Conservation (phyloP, 2,329 filamentous ascomycete species). For the Penicillium sp. region DNA sequence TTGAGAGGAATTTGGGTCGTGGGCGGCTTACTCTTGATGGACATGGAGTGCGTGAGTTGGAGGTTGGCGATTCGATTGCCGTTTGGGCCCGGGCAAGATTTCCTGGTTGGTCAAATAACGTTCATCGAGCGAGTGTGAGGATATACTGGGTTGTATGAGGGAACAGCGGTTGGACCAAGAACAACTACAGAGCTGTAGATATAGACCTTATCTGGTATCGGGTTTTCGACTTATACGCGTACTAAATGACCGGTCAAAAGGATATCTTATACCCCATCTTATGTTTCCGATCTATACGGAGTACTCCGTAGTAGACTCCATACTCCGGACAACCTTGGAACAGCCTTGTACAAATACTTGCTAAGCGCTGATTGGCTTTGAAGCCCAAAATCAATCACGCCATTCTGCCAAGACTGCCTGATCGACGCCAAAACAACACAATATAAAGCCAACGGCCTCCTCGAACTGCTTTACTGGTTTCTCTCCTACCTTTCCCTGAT, state of each 20-base stretch:
- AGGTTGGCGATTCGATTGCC: slow-evolving; percentile 38
- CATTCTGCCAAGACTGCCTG: slow-evolving; percentile 34
- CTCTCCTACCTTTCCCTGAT: neutral
- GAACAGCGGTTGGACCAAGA: neutral
- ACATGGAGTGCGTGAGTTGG: slow-evolving; percentile 32
- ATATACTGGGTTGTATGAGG: slow-evolving; percentile 40
- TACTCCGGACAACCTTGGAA: neutral
- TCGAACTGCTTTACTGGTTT: slow-evolving; percentile 7
- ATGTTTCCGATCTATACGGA: neutral
- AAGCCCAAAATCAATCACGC: slow-evolving; percentile 27
- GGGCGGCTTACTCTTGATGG: slow-evolving; percentile 38
- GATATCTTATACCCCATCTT: neutral
- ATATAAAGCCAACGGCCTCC: slow-evolving; percentile 31
- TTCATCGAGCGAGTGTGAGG: slow-evolving; percentile 30
- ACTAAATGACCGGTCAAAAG: too few relatives aligned
- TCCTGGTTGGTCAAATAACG: slow-evolving; percentile 37
- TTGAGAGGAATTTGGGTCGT: slow-evolving; percentile 32
- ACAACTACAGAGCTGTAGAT: neutral
- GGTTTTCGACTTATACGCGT: neutral
- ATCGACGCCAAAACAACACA: slow-evolving; percentile 15
- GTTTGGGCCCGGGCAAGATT: slow-evolving; percentile 42
- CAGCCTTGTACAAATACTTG: neutral
- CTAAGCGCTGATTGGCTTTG: slow-evolving; percentile 4
- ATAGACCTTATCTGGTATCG: neutral
- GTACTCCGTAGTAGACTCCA: neutral